Conservation (phyloP, 495 filamentous ascomycete genomes). For the Xylaria longipes region DNA sequence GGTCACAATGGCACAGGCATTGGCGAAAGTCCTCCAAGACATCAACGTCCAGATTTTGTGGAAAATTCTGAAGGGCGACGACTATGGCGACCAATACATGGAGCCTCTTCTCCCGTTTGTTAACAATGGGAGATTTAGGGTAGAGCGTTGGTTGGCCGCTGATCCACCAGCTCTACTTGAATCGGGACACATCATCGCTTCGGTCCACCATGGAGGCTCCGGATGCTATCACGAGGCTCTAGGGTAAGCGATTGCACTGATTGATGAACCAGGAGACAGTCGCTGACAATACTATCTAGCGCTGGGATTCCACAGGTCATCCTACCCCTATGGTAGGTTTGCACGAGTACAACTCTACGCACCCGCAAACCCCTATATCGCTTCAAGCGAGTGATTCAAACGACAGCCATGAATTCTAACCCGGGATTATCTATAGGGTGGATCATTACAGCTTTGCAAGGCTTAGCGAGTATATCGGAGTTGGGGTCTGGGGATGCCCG, state of each 20-base stretch:
- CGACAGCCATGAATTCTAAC: no score
- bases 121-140: conserved; percentile 39
- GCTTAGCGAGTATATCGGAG: conserved; percentile 54
- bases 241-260: no score
- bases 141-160: conserved; percentile 55
- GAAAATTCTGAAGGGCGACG: conserved; percentile 43
- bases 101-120: conserved; percentile 30
- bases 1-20: conserved; percentile 43
- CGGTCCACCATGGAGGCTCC: conserved; percentile 61
- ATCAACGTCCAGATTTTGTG: conserved; percentile 51
- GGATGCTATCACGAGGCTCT: conserved; percentile 61
- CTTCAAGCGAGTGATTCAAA: no score
- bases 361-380: neutral
- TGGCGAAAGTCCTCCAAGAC: conserved; percentile 46
- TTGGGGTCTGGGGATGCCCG: conserved; percentile 56
- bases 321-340: conserved; percentile 56
- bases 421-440: conserved; percentile 27
- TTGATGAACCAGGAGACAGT: no score
- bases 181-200: conserved; percentile 51
- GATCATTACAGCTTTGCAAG: conserved; percentile 58
- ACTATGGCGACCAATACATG: conserved; percentile 32
- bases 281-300: conserved; percentile 34
- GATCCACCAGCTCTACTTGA: conserved; percentile 56
- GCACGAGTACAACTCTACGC: neutral
- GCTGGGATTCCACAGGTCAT: conserved; percentile 59